Base-by-base conservation (phyloP, 106 monocot species). In the Posidonia australis region DNA sequence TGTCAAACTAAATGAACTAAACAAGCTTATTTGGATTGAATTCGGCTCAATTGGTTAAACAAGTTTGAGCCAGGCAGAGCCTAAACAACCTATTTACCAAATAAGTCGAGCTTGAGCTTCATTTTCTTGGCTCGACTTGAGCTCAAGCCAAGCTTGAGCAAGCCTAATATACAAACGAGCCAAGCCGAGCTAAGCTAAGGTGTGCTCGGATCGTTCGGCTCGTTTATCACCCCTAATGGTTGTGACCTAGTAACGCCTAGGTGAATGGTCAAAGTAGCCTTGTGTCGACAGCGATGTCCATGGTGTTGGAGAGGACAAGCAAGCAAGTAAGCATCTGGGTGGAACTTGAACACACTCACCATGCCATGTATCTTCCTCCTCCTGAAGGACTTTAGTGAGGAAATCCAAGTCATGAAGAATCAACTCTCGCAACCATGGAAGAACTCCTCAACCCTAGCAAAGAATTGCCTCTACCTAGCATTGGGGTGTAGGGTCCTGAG, bases 381-480 rank as follows among this genome's bases (percentile, higher is more conserved):
- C 10, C 81, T 75, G 42, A 93, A 81, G 9, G 42, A 51, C 2
- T 75, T 66, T 17, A 64, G 31, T 0, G 76, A 31, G 26, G 93
- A 76, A 53, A 93, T 80, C 88, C 88, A 93, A 0, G 85, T 86
- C 88, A 93, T 93, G 72, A 88, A 82, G 74, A 93, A 93, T 28
- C 72, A 74, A n/a, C 27, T 28, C 10, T 5, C 0, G 17, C 24
- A 45, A 5, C 67, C 47, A 10, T 0, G 60, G 67, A 90, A 80
- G 74, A 90, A 78, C 32, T 66, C 59, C 1, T 60, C 22, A 10
- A 78, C 80, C 16, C 77, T 59, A 17, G 75, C 28, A 7, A 76
- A 47, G 71, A 85, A 90, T 41, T 23, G 46, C 10, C 23, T 24
- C 11, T 74, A 49, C 18, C 47, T 67, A 18, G 62, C 11, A n/a